These are phyloP conservation scores for Epichloe elymi DNA, from an alignment of 2,329 filamentous ascomycete genomes.

Conservation along the genomic window DNA sequence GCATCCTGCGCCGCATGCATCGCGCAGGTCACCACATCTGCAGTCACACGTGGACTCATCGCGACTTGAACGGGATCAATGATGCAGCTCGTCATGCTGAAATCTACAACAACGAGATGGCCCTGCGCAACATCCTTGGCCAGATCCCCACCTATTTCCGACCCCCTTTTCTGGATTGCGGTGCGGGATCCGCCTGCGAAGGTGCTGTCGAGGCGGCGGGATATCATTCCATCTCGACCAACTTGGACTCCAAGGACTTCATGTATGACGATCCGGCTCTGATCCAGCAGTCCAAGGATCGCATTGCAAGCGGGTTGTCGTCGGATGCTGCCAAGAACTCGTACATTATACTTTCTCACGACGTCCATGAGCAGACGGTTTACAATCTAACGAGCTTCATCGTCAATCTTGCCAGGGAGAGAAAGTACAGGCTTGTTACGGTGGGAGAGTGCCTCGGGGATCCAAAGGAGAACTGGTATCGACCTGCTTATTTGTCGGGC, in stretches of 20 bases:
- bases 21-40: slow-evolving; percentile 31
- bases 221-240: slow-evolving; percentile 43
- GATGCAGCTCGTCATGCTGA: slow-evolving; percentile 22
- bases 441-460: slow-evolving; percentile 46
- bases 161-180: slow-evolving; percentile 32
- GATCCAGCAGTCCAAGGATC: slow-evolving; percentile 32
- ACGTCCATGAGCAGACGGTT: slow-evolving; percentile 35
- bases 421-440: slow-evolving; percentile 30
- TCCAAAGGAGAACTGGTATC: slow-evolving; percentile 38
- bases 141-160: slow-evolving; percentile 31
- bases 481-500: slow-evolving; percentile 11
- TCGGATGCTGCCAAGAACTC: slow-evolving; percentile 13
- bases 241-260: slow-evolving; percentile 50
- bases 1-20: slow-evolving; percentile 27
- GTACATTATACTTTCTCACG: slow-evolving; percentile 41
- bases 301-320: slow-evolving; percentile 24
- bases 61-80: slow-evolving; percentile 24
- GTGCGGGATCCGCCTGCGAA: slow-evolving; percentile 24
- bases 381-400: slow-evolving; percentile 18
- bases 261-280: slow-evolving; percentile 34
- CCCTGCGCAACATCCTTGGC: slow-evolving; percentile 28
- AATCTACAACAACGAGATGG: slow-evolving; percentile 32
- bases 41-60: slow-evolving; percentile 35
- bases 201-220: slow-evolving; percentile 25
- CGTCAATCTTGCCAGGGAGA: background rate